A percentile compares a stretch with the other conserved stretches of the same genome.
These are phyloP conservation scores for Ophidiomyces ophidiicola DNA, from an alignment of 2,329 filamentous ascomycete species.

Conservation along the genomic window DNA sequence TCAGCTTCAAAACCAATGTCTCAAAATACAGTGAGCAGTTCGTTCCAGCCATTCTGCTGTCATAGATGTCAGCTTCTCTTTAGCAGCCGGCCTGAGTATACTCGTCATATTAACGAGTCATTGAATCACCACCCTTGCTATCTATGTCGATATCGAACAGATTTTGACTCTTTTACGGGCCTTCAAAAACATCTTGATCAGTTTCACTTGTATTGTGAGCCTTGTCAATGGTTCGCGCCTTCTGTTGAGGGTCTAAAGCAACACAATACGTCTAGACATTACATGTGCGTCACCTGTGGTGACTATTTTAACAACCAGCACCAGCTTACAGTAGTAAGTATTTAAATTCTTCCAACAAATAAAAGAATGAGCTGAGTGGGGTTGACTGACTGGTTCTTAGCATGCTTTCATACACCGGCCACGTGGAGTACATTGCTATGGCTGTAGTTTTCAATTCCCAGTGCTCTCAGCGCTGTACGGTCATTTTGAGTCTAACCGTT, in stretches of 20 bases:
- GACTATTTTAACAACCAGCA: slow-evolving; percentile 16
- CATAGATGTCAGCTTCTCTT: slow-evolving; percentile 7
- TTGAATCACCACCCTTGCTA: slow-evolving; percentile 13
- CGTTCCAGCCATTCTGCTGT: not conserved
- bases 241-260: slow-evolving; percentile 15
- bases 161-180: slow-evolving; percentile 15
- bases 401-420: slow-evolving; percentile 17
- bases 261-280: slow-evolving; percentile 16
- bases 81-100: slow-evolving; percentile 3
- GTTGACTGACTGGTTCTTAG: too few relatives aligned
- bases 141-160: slow-evolving; percentile 9
- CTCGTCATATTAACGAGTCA: slow-evolving; percentile 6
- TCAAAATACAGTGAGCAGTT: not conserved
- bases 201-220: slow-evolving; percentile 17
- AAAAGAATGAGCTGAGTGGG: too few relatives aligned
- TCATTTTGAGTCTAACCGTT: slow-evolving; percentile 19
- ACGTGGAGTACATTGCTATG: slow-evolving; percentile 14
- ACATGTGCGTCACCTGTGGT: slow-evolving; percentile 16
- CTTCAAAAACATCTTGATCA: slow-evolving; percentile 16
- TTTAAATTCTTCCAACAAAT: not conserved
- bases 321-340: slow-evolving; percentile 16
- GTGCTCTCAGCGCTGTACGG: slow-evolving; percentile 17
- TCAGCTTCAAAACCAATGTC: slow-evolving; percentile 4
- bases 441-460: slow-evolving; percentile 15
- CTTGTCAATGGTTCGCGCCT: slow-evolving; percentile 17